phyloP scores from a whole-genome alignment of 2,329 filamentous ascomycete genomes.

The Cephalotrichum gorgonifer region DNA sequence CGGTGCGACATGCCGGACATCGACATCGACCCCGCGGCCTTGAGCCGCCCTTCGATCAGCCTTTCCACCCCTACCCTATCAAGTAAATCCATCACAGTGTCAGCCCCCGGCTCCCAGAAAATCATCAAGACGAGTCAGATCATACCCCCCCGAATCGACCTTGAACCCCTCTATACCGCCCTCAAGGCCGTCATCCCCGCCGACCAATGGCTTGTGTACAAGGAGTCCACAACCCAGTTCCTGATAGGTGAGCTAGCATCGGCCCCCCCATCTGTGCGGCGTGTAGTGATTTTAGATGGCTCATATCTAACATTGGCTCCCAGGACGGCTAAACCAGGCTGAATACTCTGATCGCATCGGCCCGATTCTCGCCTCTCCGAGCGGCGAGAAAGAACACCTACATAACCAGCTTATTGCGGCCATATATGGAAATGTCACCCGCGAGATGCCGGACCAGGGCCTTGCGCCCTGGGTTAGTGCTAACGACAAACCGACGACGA shows the following conservation, averaged over 20 bases:
- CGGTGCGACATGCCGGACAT: slow-evolving; percentile 48
- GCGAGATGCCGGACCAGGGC: slow-evolving; percentile 58
- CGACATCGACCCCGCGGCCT: slow-evolving; percentile 59
- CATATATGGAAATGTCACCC: slow-evolving; percentile 58
- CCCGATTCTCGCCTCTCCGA: slow-evolving; percentile 44
- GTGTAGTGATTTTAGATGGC: not conserved
- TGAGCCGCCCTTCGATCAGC: slow-evolving; percentile 50
- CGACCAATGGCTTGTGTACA: slow-evolving; percentile 56
- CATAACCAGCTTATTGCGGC: slow-evolving; percentile 60
- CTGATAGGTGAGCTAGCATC: slow-evolving; percentile 38
- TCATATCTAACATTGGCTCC: not conserved
- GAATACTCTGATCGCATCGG: slow-evolving; percentile 52
- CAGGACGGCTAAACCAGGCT: slow-evolving; percentile 52
- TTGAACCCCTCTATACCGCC: slow-evolving; percentile 53
- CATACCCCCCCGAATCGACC: slow-evolving; percentile 55
- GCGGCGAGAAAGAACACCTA: slow-evolving; percentile 50
- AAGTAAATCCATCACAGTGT: slow-evolving; percentile 45
- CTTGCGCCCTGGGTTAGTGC: slow-evolving; percentile 63
- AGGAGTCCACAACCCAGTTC: slow-evolving; percentile 52
- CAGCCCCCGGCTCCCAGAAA: slow-evolving; percentile 37
- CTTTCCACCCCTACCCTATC: slow-evolving; percentile 49
- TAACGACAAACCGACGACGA: slow-evolving; percentile 54
- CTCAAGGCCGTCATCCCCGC: slow-evolving; percentile 48
- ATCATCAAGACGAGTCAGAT: slow-evolving; percentile 49
- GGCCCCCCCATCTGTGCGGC: not conserved